These are phyloP conservation scores for Leccinum incarnatum DNA, from an alignment of 768 basidiomycete species.

Conservation along the genomic window DNA sequence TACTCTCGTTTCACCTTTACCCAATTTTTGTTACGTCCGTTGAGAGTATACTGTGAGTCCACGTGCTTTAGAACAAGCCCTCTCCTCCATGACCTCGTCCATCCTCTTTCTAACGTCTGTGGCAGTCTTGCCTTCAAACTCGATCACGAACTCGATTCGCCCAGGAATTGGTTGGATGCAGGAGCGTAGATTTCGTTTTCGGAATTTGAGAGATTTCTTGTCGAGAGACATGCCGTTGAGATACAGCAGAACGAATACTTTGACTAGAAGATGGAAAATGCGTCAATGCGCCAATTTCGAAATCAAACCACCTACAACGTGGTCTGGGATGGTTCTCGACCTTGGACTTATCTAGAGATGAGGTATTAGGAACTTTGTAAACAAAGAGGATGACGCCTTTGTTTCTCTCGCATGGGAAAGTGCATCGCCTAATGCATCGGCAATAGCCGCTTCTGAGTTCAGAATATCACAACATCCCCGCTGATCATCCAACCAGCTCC, in stretches of 20 bases:
- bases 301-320: constrained; percentile 63
- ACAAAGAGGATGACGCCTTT: not conserved
- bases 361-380: not conserved
- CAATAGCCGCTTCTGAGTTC: too few relatives aligned
- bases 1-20: constrained; percentile 93
- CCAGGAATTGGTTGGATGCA: constrained; percentile 71
- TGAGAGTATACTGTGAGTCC: constrained; percentile 73
- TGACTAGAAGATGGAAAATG: constrained; percentile 57
- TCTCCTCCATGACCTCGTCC: constrained; percentile 79
- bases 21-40: constrained; percentile 90
- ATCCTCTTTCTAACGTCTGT: constrained; percentile 79
- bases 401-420: too few relatives aligned
- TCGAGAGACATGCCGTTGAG: constrained; percentile 81
- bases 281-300: not conserved
- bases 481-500: too few relatives aligned
- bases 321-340: constrained; percentile 76
- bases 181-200: constrained; percentile 73
- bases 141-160: constrained; percentile 73
- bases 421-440: too few relatives aligned
- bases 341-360: constrained; percentile 59
- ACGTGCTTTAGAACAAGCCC: constrained; percentile 91
- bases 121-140: constrained; percentile 71
- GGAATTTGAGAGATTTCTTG: constrained; percentile 64
- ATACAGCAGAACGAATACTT: constrained; percentile 92
- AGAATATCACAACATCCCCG: too few relatives aligned